Evolutionary conservation across 495 filamentous ascomycete genomes (phyloP), one percentile per base, ranked within the genome.

Genomic region (Trichocladium uniseriatum): DNA sequence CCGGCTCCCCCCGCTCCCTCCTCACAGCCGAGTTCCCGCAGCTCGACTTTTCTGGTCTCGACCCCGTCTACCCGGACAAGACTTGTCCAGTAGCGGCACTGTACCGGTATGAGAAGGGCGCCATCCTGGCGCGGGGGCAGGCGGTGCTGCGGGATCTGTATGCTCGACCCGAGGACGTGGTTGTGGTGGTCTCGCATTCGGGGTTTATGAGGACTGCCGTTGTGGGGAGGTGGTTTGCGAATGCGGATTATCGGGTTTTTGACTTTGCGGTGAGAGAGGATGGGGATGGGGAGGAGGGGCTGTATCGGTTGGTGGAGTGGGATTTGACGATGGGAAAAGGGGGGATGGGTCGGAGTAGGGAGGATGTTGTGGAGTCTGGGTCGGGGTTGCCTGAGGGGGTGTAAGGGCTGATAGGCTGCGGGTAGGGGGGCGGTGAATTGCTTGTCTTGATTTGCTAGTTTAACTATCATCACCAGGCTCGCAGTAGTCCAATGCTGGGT

Each of bases 231-330:
- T 62, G 64, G 58, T 80, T 69, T 52, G 65, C 62, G 24, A 81
- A 81, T 53, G 79, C 75, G 9, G 79, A 82, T 55, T 82, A 73
- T 51, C 68, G 79, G 10, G 63, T 80, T 37, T 82, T 80, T 50
- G 73, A 79, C 4, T 75, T 79, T 43, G 71, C 62, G 36, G 58
- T 62, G n/a, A 41, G 55, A 21, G 47, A 15, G 0, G 62, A 65
- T 5, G 63, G 58, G 20, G 61, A 58, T 10, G 52, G 41, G 5
- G 62, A 59, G 43, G 54, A 49, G 10, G 39, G 58, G 19, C 68
- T 11, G 15, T 44, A 22, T 15, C 5, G 37, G 34, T 28, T 54
- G 31, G 51, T 54, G 39, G 51, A 54, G 51, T 49, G 38, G 45
- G 51, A 76, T 48, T 14, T 44, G 38, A 54, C 51, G 6, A 46